A percentile compares a stretch with the other conserved stretches of the same genome.
These are phyloP conservation scores for Aspergillus quadrilineatus DNA, from an alignment of 2,329 filamentous ascomycete species.

Conservation along the genomic window DNA sequence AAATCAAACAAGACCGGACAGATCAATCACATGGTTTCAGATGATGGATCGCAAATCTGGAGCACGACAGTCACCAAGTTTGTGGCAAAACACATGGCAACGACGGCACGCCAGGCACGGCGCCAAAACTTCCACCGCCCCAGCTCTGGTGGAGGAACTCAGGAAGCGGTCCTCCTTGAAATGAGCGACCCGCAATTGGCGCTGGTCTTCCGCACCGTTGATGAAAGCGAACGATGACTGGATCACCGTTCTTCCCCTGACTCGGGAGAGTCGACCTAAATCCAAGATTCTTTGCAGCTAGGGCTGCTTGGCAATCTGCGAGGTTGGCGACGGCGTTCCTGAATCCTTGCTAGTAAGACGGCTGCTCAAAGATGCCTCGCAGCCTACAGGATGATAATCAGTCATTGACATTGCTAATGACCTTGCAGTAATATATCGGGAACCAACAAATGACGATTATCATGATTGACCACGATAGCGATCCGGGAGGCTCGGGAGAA, in stretches of 20 bases:
- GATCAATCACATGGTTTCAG: background rate
- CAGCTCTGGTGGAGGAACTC: slow-evolving; percentile 20
- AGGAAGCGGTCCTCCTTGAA: slow-evolving; percentile 15
- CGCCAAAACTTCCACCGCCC: background rate
- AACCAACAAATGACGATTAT: background rate
- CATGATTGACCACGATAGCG: background rate
- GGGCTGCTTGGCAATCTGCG: slow-evolving; percentile 10
- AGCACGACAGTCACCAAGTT: background rate
- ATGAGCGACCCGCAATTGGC: slow-evolving; percentile 24
- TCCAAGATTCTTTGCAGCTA: slow-evolving; percentile 4
- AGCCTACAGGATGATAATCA: background rate
- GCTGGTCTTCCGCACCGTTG: slow-evolving; percentile 25
- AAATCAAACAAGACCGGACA: slow-evolving; percentile 2
- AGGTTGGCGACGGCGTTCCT: background rate
- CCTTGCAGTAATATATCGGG: background rate
- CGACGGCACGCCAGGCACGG: background rate
- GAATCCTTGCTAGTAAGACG: background rate
- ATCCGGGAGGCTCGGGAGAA: background rate
- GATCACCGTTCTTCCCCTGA: slow-evolving; percentile 11
- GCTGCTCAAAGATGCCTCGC: background rate
- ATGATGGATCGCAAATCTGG: slow-evolving; percentile 5
- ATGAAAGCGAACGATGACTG: slow-evolving; percentile 7
- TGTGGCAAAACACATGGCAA: slow-evolving; percentile 19
- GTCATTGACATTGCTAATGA: slow-evolving; percentile 1
- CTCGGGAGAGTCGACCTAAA: slow-evolving; percentile 13